Conservation (phyloP, 2,329 filamentous ascomycete species). For the Gaeumannomyces tritici region DNA sequence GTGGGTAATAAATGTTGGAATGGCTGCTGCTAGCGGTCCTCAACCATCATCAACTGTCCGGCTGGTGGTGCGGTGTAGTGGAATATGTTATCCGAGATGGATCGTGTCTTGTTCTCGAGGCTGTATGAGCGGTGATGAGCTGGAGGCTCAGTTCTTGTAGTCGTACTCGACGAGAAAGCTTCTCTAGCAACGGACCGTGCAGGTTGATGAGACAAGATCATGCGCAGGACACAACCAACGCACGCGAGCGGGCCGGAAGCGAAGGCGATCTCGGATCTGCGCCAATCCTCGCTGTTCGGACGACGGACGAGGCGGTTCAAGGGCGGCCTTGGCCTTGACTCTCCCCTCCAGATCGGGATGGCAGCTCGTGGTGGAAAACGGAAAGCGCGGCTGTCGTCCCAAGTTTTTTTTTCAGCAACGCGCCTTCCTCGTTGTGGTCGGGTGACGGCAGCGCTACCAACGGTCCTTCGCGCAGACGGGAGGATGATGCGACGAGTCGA, state of each 20-base stretch:
- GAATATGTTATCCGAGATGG: background rate
- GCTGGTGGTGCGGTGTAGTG: too few species aligned
- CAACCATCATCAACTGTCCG: background rate
- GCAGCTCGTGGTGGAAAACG: background rate
- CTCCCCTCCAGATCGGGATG: background rate
- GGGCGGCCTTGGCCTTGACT: background rate
- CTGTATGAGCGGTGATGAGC: background rate
- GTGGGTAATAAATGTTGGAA: background rate
- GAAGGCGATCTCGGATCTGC: background rate
- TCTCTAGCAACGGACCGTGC: background rate
- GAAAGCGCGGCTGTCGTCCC: background rate
- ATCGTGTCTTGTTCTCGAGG: background rate
- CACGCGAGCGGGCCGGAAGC: background rate
- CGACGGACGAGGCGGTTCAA: too few species aligned
- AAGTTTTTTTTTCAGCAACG: background rate
- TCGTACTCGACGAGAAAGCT: background rate
- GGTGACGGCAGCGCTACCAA: too few species aligned
- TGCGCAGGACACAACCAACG: background rate
- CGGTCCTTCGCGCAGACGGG: too few species aligned
- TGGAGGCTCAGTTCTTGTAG: background rate
- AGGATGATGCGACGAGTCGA: too few species aligned
- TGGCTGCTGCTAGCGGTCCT: background rate
- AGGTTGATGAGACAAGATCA: background rate
- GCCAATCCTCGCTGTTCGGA: background rate
- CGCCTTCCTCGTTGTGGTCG: background rate